Evolutionary conservation across 345 rosid species (phyloP).

Genomic region (Eucalyptus cloeziana): DNA sequence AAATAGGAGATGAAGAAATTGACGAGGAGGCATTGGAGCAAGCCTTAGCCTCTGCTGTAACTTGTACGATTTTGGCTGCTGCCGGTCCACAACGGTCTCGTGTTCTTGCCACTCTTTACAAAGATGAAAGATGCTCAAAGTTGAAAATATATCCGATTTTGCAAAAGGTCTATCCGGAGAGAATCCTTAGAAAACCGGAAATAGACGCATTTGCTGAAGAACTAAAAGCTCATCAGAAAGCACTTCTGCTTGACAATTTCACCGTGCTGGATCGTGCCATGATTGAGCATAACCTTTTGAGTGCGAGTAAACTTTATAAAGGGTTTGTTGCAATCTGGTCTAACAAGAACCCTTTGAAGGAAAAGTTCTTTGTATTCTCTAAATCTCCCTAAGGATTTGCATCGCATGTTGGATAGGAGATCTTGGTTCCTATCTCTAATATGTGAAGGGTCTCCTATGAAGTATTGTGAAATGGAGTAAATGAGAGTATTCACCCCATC

Average conservation of each 20-base stretch:
- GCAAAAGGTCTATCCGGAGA: slow-evolving; percentile 95
- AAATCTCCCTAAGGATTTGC: too few relatives aligned
- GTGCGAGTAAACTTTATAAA: slow-evolving; percentile 96
- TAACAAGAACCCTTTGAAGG: too few relatives aligned
- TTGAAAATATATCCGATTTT: slow-evolving; percentile 88
- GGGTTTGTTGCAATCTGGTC: too few relatives aligned
- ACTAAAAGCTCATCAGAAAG: slow-evolving; percentile 97
- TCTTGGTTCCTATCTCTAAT: too few relatives aligned
- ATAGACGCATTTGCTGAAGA: slow-evolving; percentile 90
- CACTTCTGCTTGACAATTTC: slow-evolving; percentile 82
- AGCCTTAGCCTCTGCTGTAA: slow-evolving; percentile 92
- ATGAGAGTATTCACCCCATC: too few relatives aligned
- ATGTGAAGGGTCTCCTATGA: too few relatives aligned
- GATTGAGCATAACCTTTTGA: slow-evolving; percentile 96
- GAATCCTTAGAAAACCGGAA: slow-evolving; percentile 89
- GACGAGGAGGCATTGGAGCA: slow-evolving; percentile 93
- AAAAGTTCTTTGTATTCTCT: too few relatives aligned
- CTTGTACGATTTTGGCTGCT: slow-evolving; percentile 95
- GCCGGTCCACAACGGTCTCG: slow-evolving; percentile 99
- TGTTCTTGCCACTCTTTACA: slow-evolving; percentile 91
- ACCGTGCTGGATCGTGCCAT: slow-evolving; percentile 94
- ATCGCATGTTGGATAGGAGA: too few relatives aligned
- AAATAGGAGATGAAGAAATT: slow-evolving; percentile 86
- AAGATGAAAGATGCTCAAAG: slow-evolving; percentile 95
- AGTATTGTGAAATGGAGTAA: too few relatives aligned